Evolutionary conservation across 345 rosid species (phyloP).

Genomic region (Lepidium africanum): DNA sequence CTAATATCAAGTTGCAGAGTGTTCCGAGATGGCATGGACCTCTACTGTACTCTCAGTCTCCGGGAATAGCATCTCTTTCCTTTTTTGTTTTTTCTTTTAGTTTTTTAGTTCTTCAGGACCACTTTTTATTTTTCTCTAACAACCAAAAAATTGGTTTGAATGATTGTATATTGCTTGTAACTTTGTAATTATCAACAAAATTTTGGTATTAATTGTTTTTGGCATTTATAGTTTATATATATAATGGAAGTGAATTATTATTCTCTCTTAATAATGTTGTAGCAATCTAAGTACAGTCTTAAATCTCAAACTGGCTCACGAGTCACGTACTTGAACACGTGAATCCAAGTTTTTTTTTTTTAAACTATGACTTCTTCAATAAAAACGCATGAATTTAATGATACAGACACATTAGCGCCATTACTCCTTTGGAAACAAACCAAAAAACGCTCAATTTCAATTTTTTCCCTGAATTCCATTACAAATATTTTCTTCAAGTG

Average conservation of each 20-base stretch:
- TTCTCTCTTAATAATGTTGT: background rate
- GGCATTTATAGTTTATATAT: background rate
- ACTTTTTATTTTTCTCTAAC: background rate
- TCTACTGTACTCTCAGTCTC: slow-evolving; percentile 14
- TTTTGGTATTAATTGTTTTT: slow-evolving; percentile 19
- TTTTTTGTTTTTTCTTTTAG: background rate
- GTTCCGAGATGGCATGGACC: slow-evolving; percentile 23
- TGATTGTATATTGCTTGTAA: background rate
- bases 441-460: background rate
- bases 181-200: slow-evolving; percentile 12
- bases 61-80: slow-evolving; percentile 17
- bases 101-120: slow-evolving; percentile 5
- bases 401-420: slow-evolving; percentile 19
- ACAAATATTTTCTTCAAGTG: no score
- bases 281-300: background rate
- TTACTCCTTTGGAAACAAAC: slow-evolving; percentile 4
- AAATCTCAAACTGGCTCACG: slow-evolving; percentile 4
- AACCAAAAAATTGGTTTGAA: no score
- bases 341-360: background rate
- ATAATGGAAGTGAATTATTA: background rate
- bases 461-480: no score
- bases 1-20: background rate
- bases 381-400: slow-evolving; percentile 20
- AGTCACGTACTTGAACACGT: slow-evolving; percentile 19
- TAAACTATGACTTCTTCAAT: slow-evolving; percentile 4